A percentile compares a stretch with the other conserved stretches of the same genome.
These are phyloP conservation scores for Rhodotorula sp. DNA, from an alignment of 1,284 basidiomycete species.

Conservation along the genomic window DNA sequence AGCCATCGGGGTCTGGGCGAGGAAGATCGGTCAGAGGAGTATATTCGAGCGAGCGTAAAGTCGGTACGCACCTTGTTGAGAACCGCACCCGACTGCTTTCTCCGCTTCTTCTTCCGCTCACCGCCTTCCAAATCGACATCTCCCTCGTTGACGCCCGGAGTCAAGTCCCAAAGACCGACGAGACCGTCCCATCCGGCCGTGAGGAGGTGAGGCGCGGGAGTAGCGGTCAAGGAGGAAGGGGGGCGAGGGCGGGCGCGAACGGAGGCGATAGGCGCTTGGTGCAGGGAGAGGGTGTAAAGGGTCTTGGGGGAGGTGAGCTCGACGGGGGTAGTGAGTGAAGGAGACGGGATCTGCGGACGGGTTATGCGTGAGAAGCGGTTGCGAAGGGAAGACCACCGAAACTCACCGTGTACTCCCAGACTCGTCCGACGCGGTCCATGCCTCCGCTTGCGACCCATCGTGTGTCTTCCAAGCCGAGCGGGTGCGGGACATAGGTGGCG, in stretches of 20 bases:
- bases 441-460: constrained; percentile 68
- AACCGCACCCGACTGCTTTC: constrained; percentile 48
- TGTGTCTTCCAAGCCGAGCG: constrained; percentile 48
- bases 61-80: constrained; percentile 48
- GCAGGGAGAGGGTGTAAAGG: constrained; percentile 60
- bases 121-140: constrained; percentile 61
- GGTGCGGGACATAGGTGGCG: constrained; percentile 60
- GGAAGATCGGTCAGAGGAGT: background rate
- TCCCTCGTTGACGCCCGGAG: constrained; percentile 57
- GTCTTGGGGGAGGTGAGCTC: constrained; percentile 54
- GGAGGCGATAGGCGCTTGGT: constrained; percentile 70
- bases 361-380: constrained; percentile 43
- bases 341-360: constrained; percentile 61
- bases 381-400: background rate
- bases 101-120: constrained; percentile 53
- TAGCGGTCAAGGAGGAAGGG: background rate
- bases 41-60: background rate
- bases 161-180: constrained; percentile 65
- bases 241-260: constrained; percentile 51
- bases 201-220: constrained; percentile 57
- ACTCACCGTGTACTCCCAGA: constrained; percentile 43
- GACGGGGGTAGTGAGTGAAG: constrained; percentile 49
- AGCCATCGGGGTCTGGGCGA: constrained; percentile 60
- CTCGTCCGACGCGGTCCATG: constrained; percentile 68
- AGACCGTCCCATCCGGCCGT: constrained; percentile 76